Evolutionary conservation across 139 green algal species (phyloP).

Genomic region (Astrephomene gubernaculifera): DNA sequence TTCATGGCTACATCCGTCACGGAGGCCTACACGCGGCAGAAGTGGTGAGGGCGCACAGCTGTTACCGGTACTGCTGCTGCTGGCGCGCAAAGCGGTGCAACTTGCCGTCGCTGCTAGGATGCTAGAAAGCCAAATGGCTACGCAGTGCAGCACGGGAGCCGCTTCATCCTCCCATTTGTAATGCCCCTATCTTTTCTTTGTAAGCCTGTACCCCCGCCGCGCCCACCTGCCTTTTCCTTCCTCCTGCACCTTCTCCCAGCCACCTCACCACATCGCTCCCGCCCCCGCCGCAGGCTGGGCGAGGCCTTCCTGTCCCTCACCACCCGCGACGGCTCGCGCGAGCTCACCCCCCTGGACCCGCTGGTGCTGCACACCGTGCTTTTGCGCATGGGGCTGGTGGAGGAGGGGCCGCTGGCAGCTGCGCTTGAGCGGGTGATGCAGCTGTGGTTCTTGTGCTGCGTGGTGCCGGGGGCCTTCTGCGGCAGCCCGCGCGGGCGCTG

Average conservation of each 20-base stretch:
- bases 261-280: background rate
- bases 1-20: background rate
- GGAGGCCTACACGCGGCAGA: slow-evolving; percentile 9
- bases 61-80: background rate
- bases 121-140: background rate
- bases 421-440: background rate
- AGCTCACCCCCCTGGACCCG: slow-evolving; percentile 6
- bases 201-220: background rate
- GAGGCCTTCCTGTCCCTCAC: background rate
- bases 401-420: background rate
- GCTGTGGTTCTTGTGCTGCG: background rate
- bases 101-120: background rate
- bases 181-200: too few species aligned
- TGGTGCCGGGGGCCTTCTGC: background rate
- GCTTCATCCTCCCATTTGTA: too few species aligned
- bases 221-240: background rate
- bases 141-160: too few species aligned
- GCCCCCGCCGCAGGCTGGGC: background rate
- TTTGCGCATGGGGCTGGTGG: background rate
- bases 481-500: background rate
- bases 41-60: background rate
- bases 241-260: background rate
- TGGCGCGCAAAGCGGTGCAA: background rate
- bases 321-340: background rate
- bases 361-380: background rate